Evolutionary conservation across 306 rosid genomes (phyloP).

Genomic region (Trifolium subterraneum): DNA sequence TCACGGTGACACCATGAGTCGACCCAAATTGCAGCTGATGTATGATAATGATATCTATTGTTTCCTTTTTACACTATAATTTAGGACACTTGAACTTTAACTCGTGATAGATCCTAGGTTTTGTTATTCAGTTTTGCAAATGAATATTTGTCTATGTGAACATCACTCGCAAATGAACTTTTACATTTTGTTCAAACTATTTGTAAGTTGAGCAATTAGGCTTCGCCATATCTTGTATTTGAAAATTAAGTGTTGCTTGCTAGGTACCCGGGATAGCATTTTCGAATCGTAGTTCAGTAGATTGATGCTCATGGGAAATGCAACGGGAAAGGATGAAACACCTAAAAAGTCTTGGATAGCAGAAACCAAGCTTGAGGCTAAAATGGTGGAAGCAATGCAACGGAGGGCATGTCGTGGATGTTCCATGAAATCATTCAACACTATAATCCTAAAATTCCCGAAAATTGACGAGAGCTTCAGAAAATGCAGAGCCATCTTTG

Average conservation of each 20-base stretch:
- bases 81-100: neutral
- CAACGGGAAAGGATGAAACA: constrained; percentile 58
- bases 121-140: constrained; percentile 5
- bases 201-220: neutral
- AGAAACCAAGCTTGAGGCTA: constrained; percentile 81
- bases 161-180: too few relatives aligned
- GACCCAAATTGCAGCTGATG: neutral
- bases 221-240: neutral
- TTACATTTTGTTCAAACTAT: constrained; percentile 20
- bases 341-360: constrained; percentile 44
- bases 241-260: neutral
- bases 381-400: constrained; percentile 80
- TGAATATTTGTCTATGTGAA: too few relatives aligned
- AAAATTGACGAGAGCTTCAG: constrained; percentile 88
- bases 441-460: constrained; percentile 85
- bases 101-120: constrained; percentile 1
- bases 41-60: neutral
- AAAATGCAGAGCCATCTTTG: constrained; percentile 77
- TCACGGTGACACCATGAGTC: neutral
- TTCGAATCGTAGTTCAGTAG: constrained; percentile 37
- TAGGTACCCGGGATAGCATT: constrained; percentile 37
- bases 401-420: constrained; percentile 69
- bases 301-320: constrained; percentile 68
- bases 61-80: neutral
- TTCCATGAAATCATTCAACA: constrained; percentile 76